Conservation (phyloP, 768 basidiomycete species). For the Tylopilus intermedius region DNA sequence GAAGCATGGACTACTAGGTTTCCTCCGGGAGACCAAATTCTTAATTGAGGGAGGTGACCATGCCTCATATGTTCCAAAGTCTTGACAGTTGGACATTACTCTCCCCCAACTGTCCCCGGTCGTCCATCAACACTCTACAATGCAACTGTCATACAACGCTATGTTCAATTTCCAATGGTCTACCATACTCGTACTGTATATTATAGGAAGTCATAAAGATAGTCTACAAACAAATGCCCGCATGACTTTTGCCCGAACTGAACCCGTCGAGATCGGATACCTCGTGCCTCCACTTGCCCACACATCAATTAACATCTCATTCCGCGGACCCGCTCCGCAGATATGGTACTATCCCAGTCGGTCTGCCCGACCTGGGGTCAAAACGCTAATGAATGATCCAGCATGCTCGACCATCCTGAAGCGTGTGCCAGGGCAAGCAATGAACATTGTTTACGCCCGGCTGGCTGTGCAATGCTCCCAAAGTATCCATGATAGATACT, state of each 20-base stretch:
- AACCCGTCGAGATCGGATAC: slow-evolving; percentile 3
- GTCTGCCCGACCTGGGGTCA: background rate
- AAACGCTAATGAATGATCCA: background rate
- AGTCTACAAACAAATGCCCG: background rate
- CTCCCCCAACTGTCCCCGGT: too few relatives aligned
- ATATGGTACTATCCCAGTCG: background rate
- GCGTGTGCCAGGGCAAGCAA: background rate
- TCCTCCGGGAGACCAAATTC: too few relatives aligned
- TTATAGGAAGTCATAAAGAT: background rate
- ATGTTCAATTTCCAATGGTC: background rate
- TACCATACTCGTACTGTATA: background rate
- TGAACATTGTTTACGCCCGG: background rate
- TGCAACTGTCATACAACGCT: background rate
- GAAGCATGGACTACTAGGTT: too few relatives aligned
- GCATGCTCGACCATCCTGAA: background rate
- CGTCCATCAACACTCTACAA: background rate
- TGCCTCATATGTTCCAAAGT: too few relatives aligned
- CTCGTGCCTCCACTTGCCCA: background rate
- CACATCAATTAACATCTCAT: background rate
- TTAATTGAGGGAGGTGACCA: too few relatives aligned
- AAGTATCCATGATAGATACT: background rate
- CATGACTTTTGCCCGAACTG: background rate
- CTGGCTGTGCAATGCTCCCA: background rate
- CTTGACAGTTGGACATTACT: too few relatives aligned
- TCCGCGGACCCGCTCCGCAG: background rate